Conservation (phyloP, 306 rosid species). For the Canavalia gladiata region DNA sequence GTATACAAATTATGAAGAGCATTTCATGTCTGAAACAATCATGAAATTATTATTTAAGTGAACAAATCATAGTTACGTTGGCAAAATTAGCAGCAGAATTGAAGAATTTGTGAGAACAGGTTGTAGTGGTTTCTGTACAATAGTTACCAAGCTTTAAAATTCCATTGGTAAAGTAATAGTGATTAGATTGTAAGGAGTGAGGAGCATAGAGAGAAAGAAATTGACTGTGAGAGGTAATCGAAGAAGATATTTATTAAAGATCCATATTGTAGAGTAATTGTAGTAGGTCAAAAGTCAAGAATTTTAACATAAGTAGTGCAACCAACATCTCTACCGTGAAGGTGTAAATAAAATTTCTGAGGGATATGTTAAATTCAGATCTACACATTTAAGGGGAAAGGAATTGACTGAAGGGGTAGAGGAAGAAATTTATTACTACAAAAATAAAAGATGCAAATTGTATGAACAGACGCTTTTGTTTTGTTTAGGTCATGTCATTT, state of each 20-base stretch:
- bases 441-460: slow-evolving; percentile 4
- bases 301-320: slow-evolving; percentile 36
- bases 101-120: slow-evolving; percentile 46
- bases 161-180: background rate
- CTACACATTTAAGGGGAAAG: slow-evolving; percentile 17
- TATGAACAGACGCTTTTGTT: background rate
- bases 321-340: slow-evolving; percentile 42
- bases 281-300: slow-evolving; percentile 50
- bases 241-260: slow-evolving; percentile 38
- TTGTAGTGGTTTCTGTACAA: slow-evolving; percentile 42
- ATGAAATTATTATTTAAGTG: slow-evolving; percentile 11
- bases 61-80: background rate
- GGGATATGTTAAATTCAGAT: slow-evolving; percentile 33
- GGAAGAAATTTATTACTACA: background rate
- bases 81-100: slow-evolving; percentile 5
- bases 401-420: slow-evolving; percentile 39
- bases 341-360: slow-evolving; percentile 25
- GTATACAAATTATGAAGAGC: slow-evolving; percentile 10
- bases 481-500: slow-evolving; percentile 29
- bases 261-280: background rate
- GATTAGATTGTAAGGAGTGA: background rate
- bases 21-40: slow-evolving; percentile 48
- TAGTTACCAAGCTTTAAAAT: slow-evolving; percentile 41
- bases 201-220: background rate
- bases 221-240: slow-evolving; percentile 20